Evolutionary conservation across 305 asterid species (phyloP), one percentile per base, ranked within the genome.

Genomic region (Vinca major): DNA sequence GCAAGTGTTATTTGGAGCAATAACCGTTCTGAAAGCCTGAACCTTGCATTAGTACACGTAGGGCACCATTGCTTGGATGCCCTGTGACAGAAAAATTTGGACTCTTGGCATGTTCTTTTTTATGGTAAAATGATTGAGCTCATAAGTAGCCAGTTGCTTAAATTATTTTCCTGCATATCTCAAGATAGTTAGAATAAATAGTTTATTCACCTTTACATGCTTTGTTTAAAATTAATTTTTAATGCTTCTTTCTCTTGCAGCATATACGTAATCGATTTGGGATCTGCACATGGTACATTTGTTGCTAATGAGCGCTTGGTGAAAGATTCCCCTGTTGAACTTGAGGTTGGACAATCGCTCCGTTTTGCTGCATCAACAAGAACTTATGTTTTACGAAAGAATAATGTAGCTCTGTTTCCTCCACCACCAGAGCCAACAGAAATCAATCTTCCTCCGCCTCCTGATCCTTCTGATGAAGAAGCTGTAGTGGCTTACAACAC

Each of bases 271-370:
- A 85, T 90, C 70, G 98, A 93, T 76, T 82, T 93, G 78, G 98
- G 97, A 76, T 93, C 98, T 74, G 98, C 96, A 47, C 98, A 93
- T 74, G 97, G 96, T 57, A 93, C 98, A 74, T 93, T 88, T 86
- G 98, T 90, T 78, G 95, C 98, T 21, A 93, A 93, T 68, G 95
- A 93, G 84, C 83, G 96, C 70, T 74, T 90, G 79, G 79, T 86
- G 41, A 93, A 87, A 77, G 96, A 93, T 76, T 81, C 90, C 57
- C 96, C 98, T 53, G 83, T 90, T 61, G 98, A 93, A 79, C 86
- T 93, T 40, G 98, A 93, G 83, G 86, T 71, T 39, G 98, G 98
- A 69, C 97, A 93, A 83, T 90, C 97, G 45, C 79, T 93, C 75
- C 83, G 91, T 44, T 93, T 93, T 75, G 98, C 97, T 78, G 98